These are phyloP conservation scores for Oryza rufipogon DNA, from an alignment of 176 grass and related monocot species.

Conservation along the genomic window DNA sequence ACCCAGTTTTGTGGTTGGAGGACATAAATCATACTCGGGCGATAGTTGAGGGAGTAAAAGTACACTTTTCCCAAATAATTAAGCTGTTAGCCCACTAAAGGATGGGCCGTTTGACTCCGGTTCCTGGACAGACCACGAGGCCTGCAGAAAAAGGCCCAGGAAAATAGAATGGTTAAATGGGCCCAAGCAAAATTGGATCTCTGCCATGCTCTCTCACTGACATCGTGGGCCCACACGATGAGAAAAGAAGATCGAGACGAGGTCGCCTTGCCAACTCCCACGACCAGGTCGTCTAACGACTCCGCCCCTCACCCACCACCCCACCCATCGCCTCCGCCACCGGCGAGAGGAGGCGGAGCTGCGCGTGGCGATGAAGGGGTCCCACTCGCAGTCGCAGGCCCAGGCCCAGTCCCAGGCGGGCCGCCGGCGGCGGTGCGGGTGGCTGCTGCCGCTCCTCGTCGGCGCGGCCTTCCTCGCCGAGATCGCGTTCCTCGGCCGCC, in stretches of 20 bases:
- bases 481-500: constrained; percentile 77
- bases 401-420: constrained; percentile 34
- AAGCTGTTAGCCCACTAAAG: no score
- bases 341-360: constrained; percentile 23
- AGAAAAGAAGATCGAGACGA: background rate
- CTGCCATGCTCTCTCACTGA: background rate
- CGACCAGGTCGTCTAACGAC: constrained; percentile 24
- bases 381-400: constrained; percentile 43
- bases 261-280: background rate
- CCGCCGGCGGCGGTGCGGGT: constrained; percentile 58
- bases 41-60: no score
- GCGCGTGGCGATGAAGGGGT: constrained; percentile 34
- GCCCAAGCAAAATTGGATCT: background rate
- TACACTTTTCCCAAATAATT: no score
- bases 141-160: no score
- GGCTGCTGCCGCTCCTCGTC: constrained; percentile 69
- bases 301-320: background rate
- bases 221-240: background rate
- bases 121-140: no score
- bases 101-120: no score
- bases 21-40: no score
- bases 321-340: constrained; percentile 18
- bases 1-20: no score
- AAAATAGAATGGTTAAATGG: background rate
- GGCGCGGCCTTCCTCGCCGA: constrained; percentile 76